A percentile compares a stretch with the other conserved stretches of the same genome.
phyloP scores from a whole-genome alignment of 1,139 yeast species.

The Candida frijolesensis region DNA sequence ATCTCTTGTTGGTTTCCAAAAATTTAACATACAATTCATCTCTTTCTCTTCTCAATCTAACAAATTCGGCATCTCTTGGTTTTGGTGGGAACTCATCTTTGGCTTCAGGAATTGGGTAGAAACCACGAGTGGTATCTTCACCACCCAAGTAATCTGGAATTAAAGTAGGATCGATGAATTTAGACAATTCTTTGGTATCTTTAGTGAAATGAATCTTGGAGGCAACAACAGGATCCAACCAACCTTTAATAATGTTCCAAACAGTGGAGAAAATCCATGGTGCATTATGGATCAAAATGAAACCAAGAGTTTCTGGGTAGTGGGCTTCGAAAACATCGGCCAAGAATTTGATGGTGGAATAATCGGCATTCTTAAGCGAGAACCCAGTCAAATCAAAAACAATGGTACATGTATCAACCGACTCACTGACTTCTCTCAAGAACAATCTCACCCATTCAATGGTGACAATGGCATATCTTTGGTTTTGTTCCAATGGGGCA shows the following conservation, averaged over 20 bases:
- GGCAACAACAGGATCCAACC: conserved; percentile 52
- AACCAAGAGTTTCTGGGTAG: conserved; percentile 50
- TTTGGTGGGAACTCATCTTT: conserved; percentile 35
- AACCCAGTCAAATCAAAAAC: conserved; percentile 51
- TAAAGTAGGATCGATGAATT: conserved; percentile 33
- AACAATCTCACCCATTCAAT: conserved; percentile 46
- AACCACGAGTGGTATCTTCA: conserved; percentile 28
- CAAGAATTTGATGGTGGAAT: conserved; percentile 45
- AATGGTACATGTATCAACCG: conserved; percentile 41
- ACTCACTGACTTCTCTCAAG: conserved; percentile 36
- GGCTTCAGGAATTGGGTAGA: conserved; percentile 33
- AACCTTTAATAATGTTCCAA: conserved; percentile 48
- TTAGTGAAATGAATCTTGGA: conserved; percentile 48
- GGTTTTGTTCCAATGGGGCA: conserved; percentile 39
- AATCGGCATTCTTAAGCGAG: conserved; percentile 48
- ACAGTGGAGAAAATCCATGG: conserved; percentile 54
- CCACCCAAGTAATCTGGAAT: conserved; percentile 49
- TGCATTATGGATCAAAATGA: conserved; percentile 44
- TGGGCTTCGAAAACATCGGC: conserved; percentile 51
- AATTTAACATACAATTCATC: conserved; percentile 33
- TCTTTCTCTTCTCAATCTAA: conserved; percentile 31
- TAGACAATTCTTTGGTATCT: conserved; percentile 34
- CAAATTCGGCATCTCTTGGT: conserved; percentile 31
- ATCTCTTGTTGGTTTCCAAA: conserved; percentile 39
- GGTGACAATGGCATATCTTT: conserved; percentile 39